Base-by-base conservation (phyloP, 2,329 filamentous ascomycete genomes). In the Zalaria obscura region DNA sequence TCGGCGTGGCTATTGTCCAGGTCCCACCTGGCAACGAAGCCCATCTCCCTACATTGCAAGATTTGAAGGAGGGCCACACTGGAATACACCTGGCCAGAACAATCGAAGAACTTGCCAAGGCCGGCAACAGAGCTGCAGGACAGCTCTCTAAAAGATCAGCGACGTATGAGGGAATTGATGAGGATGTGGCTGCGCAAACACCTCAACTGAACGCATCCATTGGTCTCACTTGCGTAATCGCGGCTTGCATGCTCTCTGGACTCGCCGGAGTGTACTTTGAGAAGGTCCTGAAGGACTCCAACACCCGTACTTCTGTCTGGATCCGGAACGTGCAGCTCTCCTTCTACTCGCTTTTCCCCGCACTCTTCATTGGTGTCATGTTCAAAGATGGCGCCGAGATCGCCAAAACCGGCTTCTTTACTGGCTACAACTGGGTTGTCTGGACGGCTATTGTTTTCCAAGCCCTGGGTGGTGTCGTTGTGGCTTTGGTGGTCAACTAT, bases 261-360 rank as follows among this genome's bases (percentile, higher is more conserved):
- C 65, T 94, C 38, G 89, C 86, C 0, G 83, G 87, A 0, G 85
- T 89, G 1, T 86, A 84, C 53, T 88, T 89, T 49, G 84, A 96
- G 60, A 95, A 93, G 63, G 78, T 95, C 3, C 69, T 96, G 42
- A 94, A 93, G 59, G 83, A 94, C 49, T 82, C 83, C n/a, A 72
- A 75, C 0, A 72, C 73, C 2, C 73, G 78, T 38, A 80, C 80
- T 4, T 89, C 85, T 1, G 71, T 96, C 9, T 98, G 91, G 91
- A 80, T 91, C 35, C 80, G 91, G 47, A 98, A 96, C 58, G 82
- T 95, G 37, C 91, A 98, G 60, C 68, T 98, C 25, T 88, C 87
- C 1, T 84, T 95, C 56, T 98, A 94, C 65, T 94, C 88, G 1
- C 69, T 96, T 1, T 89, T 95, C 52, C 86, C 89, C 0, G 83